Percentiles rank a stretch among this genome's conserved stretches.
These are phyloP conservation scores for Dunaliella primolecta DNA, from an alignment of 139 green algal genomes.

Conservation along the genomic window DNA sequence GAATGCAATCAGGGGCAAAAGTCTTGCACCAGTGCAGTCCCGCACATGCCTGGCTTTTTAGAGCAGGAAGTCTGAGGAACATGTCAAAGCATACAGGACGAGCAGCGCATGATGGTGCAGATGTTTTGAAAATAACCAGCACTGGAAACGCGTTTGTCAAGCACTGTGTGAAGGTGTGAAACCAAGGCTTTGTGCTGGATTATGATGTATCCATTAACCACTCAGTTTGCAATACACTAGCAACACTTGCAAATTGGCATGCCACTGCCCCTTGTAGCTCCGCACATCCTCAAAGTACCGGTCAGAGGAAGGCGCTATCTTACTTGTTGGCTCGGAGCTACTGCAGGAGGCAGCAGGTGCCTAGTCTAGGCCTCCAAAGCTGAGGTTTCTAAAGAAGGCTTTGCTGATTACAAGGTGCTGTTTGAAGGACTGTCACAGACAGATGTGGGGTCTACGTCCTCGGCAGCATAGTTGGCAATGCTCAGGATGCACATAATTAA, in stretches of 20 bases:
- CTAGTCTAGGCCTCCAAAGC: background rate
- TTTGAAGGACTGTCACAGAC: too few relatives aligned
- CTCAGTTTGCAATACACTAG: background rate
- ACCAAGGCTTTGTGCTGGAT: background rate
- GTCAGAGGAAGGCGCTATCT: conserved; percentile 21
- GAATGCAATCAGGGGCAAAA: too few relatives aligned
- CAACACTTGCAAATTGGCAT: background rate
- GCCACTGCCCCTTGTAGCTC: conserved; percentile 35
- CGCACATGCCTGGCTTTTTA: too few relatives aligned
- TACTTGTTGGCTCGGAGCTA: conserved; percentile 43
- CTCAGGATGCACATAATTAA: background rate
- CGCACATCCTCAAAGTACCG: conserved; percentile 47
- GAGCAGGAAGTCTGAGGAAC: too few relatives aligned
- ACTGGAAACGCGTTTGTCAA: conserved; percentile 61
- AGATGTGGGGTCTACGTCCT: too few relatives aligned
- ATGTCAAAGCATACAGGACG: too few relatives aligned
- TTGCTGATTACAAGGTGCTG: too few relatives aligned
- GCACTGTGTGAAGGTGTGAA: conserved; percentile 52
- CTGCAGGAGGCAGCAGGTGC: conserved; percentile 19
- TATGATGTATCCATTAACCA: background rate
- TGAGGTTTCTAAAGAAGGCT: too few relatives aligned
- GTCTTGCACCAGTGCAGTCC: too few relatives aligned
- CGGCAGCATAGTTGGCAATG: background rate
- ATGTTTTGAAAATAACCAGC: conserved; percentile 31
- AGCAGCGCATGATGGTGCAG: too few relatives aligned